A percentile compares a stretch with the other conserved stretches of the same genome.
These are phyloP conservation scores for Ophiognomonia clavigignenti-juglandacearum DNA, from an alignment of 2,329 filamentous ascomycete species.

Conservation along the genomic window DNA sequence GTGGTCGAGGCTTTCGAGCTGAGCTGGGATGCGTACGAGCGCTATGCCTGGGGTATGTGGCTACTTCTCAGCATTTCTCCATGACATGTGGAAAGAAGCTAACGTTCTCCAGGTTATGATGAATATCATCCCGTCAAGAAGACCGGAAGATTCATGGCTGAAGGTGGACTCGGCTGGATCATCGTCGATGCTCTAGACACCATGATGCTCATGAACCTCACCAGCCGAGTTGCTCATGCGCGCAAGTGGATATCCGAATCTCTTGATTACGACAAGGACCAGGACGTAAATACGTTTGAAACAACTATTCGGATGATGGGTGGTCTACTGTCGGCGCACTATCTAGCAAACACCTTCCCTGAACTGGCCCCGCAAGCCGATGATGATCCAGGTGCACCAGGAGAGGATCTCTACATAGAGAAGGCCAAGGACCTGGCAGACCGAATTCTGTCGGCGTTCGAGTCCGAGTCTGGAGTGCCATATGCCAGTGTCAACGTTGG, in stretches of 20 bases:
- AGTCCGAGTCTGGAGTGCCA: slow-evolving; percentile 80
- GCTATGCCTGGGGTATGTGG: slow-evolving; percentile 84
- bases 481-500: slow-evolving; percentile 87
- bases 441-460: slow-evolving; percentile 79
- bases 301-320: slow-evolving; percentile 97
- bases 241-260: slow-evolving; percentile 82
- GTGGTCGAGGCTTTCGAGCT: slow-evolving; percentile 87
- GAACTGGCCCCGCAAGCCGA: slow-evolving; percentile 70
- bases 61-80: slow-evolving; percentile 3
- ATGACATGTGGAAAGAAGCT: no score
- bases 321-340: slow-evolving; percentile 87
- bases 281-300: slow-evolving; percentile 96
- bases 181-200: slow-evolving; percentile 96
- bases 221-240: slow-evolving; percentile 75
- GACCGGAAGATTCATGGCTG: slow-evolving; percentile 75
- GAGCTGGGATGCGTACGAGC: slow-evolving; percentile 90
- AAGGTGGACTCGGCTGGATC: slow-evolving; percentile 92
- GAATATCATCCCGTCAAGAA: slow-evolving; percentile 83
- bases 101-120: slow-evolving; percentile 59
- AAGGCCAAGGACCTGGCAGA: slow-evolving; percentile 93
- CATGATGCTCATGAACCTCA: slow-evolving; percentile 97
- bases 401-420: slow-evolving; percentile 91
- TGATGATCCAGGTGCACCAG: slow-evolving; percentile 65
- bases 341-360: slow-evolving; percentile 80
- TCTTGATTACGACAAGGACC: slow-evolving; percentile 82